A percentile compares a stretch with the other conserved stretches of the same genome.
Evolutionary conservation across 2,329 filamentous ascomycete species (phyloP).

Genomic region (Colletotrichum sp.): DNA sequence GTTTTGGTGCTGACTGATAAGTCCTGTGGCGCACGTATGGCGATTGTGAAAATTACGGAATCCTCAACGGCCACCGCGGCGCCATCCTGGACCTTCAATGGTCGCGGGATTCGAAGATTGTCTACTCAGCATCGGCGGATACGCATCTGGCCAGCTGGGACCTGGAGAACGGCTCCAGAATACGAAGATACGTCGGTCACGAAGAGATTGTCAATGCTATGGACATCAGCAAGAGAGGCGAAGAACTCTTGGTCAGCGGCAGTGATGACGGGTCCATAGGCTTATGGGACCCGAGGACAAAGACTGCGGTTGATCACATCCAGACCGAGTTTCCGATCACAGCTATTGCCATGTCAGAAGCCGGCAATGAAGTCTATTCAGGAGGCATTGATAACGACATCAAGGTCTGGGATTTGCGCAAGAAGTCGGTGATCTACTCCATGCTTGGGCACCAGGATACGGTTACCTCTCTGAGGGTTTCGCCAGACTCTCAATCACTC

Average conservation of each 20-base stretch:
- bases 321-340: conserved; percentile 93
- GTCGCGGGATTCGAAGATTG: conserved; percentile 89
- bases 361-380: conserved; percentile 93
- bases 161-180: conserved; percentile 86
- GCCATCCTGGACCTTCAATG: conserved; percentile 93
- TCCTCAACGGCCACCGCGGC: conserved; percentile 87
- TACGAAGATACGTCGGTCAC: conserved; percentile 90
- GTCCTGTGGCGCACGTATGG: conserved; percentile 95
- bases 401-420: conserved; percentile 95
- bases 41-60: conserved; percentile 92
- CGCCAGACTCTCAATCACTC: conserved; percentile 88
- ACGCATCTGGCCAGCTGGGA: conserved; percentile 96
- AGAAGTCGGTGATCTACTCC: conserved; percentile 86
- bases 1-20: conserved; percentile 39
- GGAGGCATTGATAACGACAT: conserved; percentile 98
- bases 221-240: conserved; percentile 86
- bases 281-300: conserved; percentile 94
- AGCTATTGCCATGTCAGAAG: conserved; percentile 87
- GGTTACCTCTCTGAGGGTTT: conserved; percentile 87
- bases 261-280: conserved; percentile 94
- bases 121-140: conserved; percentile 94
- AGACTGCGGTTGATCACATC: conserved; percentile 86
- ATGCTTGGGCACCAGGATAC: conserved; percentile 92
- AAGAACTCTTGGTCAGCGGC: conserved; percentile 88
- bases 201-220: conserved; percentile 95